These are phyloP conservation scores for Phytopythium ostracodes DNA, from an alignment of 352 stramenopile species.

Conservation along the genomic window DNA sequence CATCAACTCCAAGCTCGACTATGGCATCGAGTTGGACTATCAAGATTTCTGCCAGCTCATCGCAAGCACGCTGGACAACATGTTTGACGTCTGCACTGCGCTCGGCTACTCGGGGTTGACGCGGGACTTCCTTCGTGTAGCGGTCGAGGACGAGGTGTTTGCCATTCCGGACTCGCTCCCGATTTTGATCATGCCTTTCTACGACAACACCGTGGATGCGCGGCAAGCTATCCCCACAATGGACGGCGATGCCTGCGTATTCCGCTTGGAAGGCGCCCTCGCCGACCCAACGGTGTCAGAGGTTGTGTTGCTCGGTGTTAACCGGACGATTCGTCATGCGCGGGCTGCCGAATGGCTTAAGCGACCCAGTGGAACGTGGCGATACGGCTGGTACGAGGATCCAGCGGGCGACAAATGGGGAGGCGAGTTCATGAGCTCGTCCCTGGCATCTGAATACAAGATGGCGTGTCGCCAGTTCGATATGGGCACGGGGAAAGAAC, in stretches of 20 bases:
- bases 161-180: slow-evolving; percentile 12
- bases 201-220: slow-evolving; percentile 9
- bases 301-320: slow-evolving; percentile 9
- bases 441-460: background rate
- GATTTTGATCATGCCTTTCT: slow-evolving; percentile 16
- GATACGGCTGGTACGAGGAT: slow-evolving; percentile 9
- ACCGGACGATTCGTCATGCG: background rate
- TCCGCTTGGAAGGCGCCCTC: background rate
- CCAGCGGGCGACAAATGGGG: background rate
- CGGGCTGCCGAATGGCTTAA: slow-evolving; percentile 2
- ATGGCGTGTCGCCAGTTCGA: slow-evolving; percentile 3
- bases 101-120: slow-evolving; percentile 21
- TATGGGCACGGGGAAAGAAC: background rate
- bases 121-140: slow-evolving; percentile 14
- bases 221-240: slow-evolving; percentile 8
- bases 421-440: slow-evolving; percentile 1
- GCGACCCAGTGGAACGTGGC: slow-evolving; percentile 2
- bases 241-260: slow-evolving; percentile 12
- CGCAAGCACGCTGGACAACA: slow-evolving; percentile 13
- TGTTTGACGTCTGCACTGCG: slow-evolving; percentile 10
- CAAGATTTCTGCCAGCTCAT: slow-evolving; percentile 12
- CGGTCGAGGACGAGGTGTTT: slow-evolving; percentile 15
- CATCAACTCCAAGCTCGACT: slow-evolving; percentile 5
- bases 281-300: background rate
- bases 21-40: slow-evolving; percentile 1